A percentile compares a stretch with the other conserved stretches of the same genome.
Conservation (phyloP, 2,329 filamentous ascomycete species). For the Magnaporthiopsis incrustans region DNA sequence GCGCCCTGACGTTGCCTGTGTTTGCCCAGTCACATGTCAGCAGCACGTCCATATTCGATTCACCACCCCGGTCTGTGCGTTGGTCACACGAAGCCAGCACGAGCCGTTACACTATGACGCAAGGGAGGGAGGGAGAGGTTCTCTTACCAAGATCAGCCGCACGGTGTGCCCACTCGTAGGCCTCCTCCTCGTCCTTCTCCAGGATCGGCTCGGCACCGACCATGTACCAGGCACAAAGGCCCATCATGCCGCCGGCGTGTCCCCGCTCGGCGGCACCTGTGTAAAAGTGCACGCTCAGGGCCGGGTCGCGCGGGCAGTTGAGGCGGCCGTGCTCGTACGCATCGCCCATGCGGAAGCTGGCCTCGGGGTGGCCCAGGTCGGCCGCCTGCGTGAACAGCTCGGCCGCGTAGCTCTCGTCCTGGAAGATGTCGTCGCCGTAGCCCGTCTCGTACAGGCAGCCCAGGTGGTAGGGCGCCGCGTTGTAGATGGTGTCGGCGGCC, state of each 20-base stretch:
- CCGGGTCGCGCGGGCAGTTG: slow-evolving; percentile 81
- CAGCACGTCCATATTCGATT: background rate
- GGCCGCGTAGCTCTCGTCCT: slow-evolving; percentile 81
- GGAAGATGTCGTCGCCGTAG: slow-evolving; percentile 91
- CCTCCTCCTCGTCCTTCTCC: slow-evolving; percentile 92
- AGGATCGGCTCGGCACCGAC: slow-evolving; percentile 86
- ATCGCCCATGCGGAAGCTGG: slow-evolving; percentile 84
- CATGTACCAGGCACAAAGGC: slow-evolving; percentile 96
- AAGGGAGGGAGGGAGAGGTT: too few relatives aligned
- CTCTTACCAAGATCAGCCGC: slow-evolving; percentile 75
- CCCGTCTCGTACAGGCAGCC: slow-evolving; percentile 83
- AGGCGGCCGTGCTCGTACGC: slow-evolving; percentile 91
- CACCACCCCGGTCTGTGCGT: too few relatives aligned
- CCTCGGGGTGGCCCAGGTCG: slow-evolving; percentile 81
- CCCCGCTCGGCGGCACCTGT: slow-evolving; percentile 82
- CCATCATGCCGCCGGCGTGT: slow-evolving; percentile 91
- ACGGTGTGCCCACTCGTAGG: slow-evolving; percentile 88
- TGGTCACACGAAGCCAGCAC: background rate
- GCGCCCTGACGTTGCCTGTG: slow-evolving; percentile 61
- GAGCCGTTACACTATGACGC: background rate
- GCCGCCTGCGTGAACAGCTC: slow-evolving; percentile 92
- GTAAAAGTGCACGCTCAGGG: slow-evolving; percentile 94
- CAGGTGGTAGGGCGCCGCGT: slow-evolving; percentile 84
- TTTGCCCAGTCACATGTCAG: slow-evolving; percentile 13
- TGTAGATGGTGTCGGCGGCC: slow-evolving; percentile 85